Base-by-base conservation (phyloP, 805 yeast genomes). In the Wickerhamiella siamensis region DNA sequence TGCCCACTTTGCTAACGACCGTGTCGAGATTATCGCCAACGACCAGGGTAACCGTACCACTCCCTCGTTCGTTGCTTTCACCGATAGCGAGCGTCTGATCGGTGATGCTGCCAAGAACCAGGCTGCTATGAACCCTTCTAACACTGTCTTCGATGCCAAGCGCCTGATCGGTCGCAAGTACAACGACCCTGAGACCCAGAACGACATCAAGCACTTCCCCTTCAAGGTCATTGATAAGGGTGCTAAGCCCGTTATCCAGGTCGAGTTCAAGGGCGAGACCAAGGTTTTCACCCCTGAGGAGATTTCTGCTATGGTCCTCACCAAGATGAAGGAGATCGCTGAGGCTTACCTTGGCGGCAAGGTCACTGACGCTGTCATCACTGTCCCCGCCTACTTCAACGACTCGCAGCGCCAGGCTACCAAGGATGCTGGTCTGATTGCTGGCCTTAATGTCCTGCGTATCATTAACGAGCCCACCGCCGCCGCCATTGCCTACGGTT, bases 41-140 rank as follows among this genome's bases (percentile, higher is more conserved):
- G 95, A 87, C 65, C 96, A 88, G 70, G 97, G 97, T 72, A 87
- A 88, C 74, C 82, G 96, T 72, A 88, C 94, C 48, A 87, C 96
- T 16, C 96, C 96, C 31, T 86, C 96, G 29, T 87, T 82, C 62
- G 96, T 88, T 48, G 95, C 94, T 40, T 87, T 87, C 75, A 84
- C 94, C 24, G 95, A 84, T 60, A 74, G 87, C 33, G 97, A 88
- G 70, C 80, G 95, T 69, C 72, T 86, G 57, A 86, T 86, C 55
- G 95, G 95, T 65, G 95, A 86, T 67, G 94, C 96, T 54, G 97
- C 96, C 47, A 88, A 88, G 77, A 87, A 88, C 67, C 96, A 88
- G 70, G 95, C 95, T 43, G 95, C 96, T 51, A 82, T 87, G 78
- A 88, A 88, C 70, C 96, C 96, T 41, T 53, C 69, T 47, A 87